Conservation (phyloP, 2,329 filamentous ascomycete genomes). For the Hortaea werneckii region DNA sequence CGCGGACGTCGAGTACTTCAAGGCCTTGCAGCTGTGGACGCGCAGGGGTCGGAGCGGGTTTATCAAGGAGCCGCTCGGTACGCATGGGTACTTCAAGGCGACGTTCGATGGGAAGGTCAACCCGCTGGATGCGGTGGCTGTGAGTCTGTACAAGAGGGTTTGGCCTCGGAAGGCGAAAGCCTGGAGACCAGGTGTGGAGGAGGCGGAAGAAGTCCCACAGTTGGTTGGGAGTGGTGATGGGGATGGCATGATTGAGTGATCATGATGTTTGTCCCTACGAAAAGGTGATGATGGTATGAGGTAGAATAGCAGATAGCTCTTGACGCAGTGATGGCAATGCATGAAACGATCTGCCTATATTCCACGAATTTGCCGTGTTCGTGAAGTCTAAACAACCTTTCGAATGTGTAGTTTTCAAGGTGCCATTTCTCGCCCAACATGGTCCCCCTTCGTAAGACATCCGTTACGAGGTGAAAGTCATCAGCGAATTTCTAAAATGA, state of each 20-base stretch:
- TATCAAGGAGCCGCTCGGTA: constrained; percentile 88
- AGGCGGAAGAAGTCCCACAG: constrained; percentile 4
- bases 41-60: constrained; percentile 77
- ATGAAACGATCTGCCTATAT: too few species aligned
- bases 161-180: constrained; percentile 46
- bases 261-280: too few species aligned
- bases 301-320: too few species aligned
- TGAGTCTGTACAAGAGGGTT: constrained; percentile 53
- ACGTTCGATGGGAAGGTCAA: constrained; percentile 95
- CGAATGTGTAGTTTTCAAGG: too few species aligned
- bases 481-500: too few species aligned
- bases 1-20: constrained; percentile 95
- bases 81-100: constrained; percentile 99
- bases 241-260: neutral
- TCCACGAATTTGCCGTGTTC: too few species aligned
- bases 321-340: too few species aligned
- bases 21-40: constrained; percentile 90
- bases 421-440: too few species aligned
- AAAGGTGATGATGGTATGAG: too few species aligned
- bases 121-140: constrained; percentile 84
- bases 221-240: neutral
- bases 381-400: too few species aligned
- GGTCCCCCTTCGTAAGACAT: too few species aligned
- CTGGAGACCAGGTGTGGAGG: constrained; percentile 9
- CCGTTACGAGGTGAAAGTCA: too few species aligned